Percentiles rank a stretch among this genome's conserved stretches.
These are phyloP conservation scores for Dendrobium officinale DNA, from an alignment of 106 monocot species.

Conservation along the genomic window DNA sequence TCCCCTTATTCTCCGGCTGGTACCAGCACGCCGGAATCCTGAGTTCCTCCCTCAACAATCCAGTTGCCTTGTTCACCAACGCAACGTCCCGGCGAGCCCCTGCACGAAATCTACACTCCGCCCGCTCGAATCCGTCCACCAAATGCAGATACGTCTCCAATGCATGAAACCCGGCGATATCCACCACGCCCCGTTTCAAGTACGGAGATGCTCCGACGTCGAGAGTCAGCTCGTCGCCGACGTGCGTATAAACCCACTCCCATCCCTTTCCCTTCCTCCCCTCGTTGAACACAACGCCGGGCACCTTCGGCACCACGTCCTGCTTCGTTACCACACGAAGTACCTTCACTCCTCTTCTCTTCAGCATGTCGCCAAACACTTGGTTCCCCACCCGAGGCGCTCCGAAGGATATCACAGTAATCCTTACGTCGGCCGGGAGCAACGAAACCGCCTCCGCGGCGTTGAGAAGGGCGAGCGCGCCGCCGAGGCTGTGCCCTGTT, in stretches of 20 bases:
- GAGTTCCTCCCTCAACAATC: constrained; percentile 43
- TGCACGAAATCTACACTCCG: constrained; percentile 20
- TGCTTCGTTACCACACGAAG: constrained; percentile 46
- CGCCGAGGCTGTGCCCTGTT: constrained; percentile 80
- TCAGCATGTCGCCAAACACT: constrained; percentile 31
- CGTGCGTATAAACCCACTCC: constrained; percentile 54
- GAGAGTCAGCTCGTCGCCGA: constrained; percentile 37
- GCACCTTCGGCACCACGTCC: constrained; percentile 64
- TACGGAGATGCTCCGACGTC: constrained; percentile 38
- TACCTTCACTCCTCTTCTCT: constrained; percentile 29
- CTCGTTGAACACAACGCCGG: constrained; percentile 58
- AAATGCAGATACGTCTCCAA: constrained; percentile 71
- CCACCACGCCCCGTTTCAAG: constrained; percentile 24
- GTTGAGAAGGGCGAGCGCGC: constrained; percentile 56
- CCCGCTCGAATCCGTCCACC: constrained; percentile 37
- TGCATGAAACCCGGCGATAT: constrained; percentile 43
- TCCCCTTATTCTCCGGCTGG: constrained; percentile 34
- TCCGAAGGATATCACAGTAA: constrained; percentile 57
- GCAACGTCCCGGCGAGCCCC: constrained; percentile 47
- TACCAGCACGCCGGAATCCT: constrained; percentile 49
- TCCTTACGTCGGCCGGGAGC: constrained; percentile 20
- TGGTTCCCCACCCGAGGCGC: constrained; percentile 65
- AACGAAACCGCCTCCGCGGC: constrained; percentile 44
- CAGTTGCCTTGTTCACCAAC: constrained; percentile 59
- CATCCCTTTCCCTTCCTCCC: constrained; percentile 16